Base-by-base conservation (phyloP, 768 basidiomycete species). In the Naganishia vaughanmartiniae region DNA sequence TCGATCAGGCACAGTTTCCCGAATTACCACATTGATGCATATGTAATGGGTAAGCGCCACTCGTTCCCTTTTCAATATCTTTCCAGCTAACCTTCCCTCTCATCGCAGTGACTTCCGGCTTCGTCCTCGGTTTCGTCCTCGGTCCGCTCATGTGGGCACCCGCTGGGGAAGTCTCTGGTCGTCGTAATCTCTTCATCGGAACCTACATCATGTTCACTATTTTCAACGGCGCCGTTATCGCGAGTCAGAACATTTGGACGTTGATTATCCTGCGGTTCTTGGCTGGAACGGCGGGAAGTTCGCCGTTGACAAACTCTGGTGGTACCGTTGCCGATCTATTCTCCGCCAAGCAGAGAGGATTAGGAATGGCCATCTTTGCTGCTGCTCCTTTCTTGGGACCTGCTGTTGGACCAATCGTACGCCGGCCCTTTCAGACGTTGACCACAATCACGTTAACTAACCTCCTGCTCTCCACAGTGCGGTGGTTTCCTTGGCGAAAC, bases 181-280 rank as follows among this genome's bases (percentile, higher is more conserved):
- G 83, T 1, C 75, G 82, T 31, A 73, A 73, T 63, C 67, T 83
- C 58, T 82, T 83, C 69, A 78, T 84, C 73, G 65, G 81, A 67
- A 77, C 80, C 53, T 80, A 82, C 74, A 71, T 76, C 70, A 67
- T 77, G 66, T 77, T 80, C 67, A 80, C 82, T 45, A 60, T 82
- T 63, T 80, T 81, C 79, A 71, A 79, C 55, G 74, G 76, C 28
- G 82, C 78, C 0, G 78, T 76, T 21, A 76, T 78, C 3, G 79
- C 81, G 11, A 77, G 82, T 1, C 80, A 76, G 48, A 83, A 80
- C 65, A 76, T 81, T 45, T 79, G 72, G 19, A 73, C 78, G 10
- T 65, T 83, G n/a, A 74, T 84, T 26, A 70, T 82, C 51, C 82
- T 83, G 63, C 78, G 83, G 12, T 80, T 83, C 74, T 67, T 83